These are phyloP conservation scores for Colletotrichum scovillei DNA, from an alignment of 2,329 filamentous ascomycete species.

Conservation along the genomic window DNA sequence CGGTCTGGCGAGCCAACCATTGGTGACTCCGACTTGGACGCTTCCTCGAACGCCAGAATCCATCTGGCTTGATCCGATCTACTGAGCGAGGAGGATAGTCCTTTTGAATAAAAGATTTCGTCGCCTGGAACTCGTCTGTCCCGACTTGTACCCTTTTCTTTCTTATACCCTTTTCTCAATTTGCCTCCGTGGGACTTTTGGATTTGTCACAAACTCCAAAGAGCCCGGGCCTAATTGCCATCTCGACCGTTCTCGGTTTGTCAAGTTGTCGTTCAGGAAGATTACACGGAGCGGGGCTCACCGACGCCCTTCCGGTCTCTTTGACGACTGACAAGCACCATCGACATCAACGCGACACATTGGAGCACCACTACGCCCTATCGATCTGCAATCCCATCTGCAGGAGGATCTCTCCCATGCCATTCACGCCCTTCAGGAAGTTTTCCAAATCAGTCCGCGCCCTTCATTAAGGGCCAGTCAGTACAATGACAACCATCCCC, in stretches of 20 bases:
- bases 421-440: conserved; percentile 29
- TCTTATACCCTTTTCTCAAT: conserved; percentile 36
- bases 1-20: conserved; percentile 27
- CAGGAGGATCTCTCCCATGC: conserved; percentile 12
- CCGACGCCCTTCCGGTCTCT: conserved; percentile 13
- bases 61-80: conserved; percentile 26
- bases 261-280: not conserved
- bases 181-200: conserved; percentile 14
- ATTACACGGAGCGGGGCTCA: conserved; percentile 30
- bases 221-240: not conserved
- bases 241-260: conserved; percentile 6
- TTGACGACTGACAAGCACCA: conserved; percentile 21
- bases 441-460: conserved; percentile 15
- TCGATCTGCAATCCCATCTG: conserved; percentile 15
- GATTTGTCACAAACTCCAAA: conserved; percentile 18
- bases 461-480: conserved; percentile 22
- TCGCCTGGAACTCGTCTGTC: conserved; percentile 6
- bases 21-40: conserved; percentile 32
- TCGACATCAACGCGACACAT: conserved; percentile 11
- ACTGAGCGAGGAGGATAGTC: not conserved
- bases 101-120: conserved; percentile 34
- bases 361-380: conserved; percentile 13
- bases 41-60: conserved; percentile 17
- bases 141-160: conserved; percentile 15
- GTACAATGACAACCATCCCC: conserved; percentile 48